Conservation (phyloP, 2,329 filamentous ascomycete genomes). For the Aspergillus aculeatinus region DNA sequence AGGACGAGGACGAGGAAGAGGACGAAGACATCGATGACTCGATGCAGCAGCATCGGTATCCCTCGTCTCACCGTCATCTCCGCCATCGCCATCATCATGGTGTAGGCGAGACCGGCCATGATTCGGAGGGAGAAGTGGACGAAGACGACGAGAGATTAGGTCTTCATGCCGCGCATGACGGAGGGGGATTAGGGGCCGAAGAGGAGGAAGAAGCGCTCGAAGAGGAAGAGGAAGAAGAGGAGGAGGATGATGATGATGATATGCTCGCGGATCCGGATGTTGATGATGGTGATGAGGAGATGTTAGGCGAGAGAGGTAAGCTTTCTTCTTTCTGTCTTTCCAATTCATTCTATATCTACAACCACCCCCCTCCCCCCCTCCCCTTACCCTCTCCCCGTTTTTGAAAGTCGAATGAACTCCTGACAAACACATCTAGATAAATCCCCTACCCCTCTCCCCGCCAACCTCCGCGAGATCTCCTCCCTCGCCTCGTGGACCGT, state of each 20-base stretch:
- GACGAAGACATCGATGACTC: not conserved
- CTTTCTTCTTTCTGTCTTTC: not conserved
- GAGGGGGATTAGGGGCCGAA: slow-evolving; percentile 5
- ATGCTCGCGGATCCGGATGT: not conserved
- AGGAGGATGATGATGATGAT: slow-evolving; percentile 24
- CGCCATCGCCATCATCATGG: not conserved
- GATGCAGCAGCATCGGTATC: not conserved
- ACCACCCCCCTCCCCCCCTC: not conserved
- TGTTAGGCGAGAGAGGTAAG: slow-evolving; percentile 37
- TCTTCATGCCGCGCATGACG: not conserved
- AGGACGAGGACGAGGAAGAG: slow-evolving; percentile 16
- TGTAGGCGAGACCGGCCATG: not conserved
- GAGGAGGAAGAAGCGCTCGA: slow-evolving; percentile 21
- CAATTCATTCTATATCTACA: not conserved
- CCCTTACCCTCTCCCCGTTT: not conserved
- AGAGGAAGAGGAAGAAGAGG: slow-evolving; percentile 26
- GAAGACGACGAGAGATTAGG: not conserved
- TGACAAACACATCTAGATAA: slow-evolving; percentile 25
- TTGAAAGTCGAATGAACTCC: not conserved
- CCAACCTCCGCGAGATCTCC: slow-evolving; percentile 60
- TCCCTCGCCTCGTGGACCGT: slow-evolving; percentile 67
- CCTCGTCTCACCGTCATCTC: not conserved
- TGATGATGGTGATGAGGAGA: slow-evolving; percentile 26
- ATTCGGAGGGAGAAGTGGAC: not conserved
- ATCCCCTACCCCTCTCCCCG: slow-evolving; percentile 39